Conservation (phyloP, 1,139 yeast species). For the Wickerhamomyces sp. region DNA sequence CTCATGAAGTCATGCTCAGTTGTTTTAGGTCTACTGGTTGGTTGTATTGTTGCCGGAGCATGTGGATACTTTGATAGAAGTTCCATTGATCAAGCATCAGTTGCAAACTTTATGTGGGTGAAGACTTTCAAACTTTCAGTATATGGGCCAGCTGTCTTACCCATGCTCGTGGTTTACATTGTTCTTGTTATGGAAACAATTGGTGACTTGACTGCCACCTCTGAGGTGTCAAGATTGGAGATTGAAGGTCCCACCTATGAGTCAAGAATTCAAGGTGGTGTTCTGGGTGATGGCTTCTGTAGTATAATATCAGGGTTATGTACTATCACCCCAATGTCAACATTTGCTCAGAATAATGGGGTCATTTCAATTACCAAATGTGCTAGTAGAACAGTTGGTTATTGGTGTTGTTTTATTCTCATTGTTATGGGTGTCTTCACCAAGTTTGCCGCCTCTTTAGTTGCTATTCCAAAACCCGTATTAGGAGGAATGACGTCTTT, state of each 20-base stretch:
- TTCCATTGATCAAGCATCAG: slow-evolving; percentile 65
- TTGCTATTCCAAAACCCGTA: slow-evolving; percentile 78
- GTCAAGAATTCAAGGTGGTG: slow-evolving; percentile 86
- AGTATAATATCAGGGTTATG: slow-evolving; percentile 70
- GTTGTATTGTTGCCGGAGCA: slow-evolving; percentile 93
- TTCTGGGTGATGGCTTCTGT: slow-evolving; percentile 69
- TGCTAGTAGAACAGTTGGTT: slow-evolving; percentile 81
- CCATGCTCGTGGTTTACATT: slow-evolving; percentile 78
- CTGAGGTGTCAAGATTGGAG: slow-evolving; percentile 79
- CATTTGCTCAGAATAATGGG: slow-evolving; percentile 93
- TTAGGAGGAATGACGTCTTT: slow-evolving; percentile 93
- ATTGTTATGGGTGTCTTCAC: slow-evolving; percentile 82
- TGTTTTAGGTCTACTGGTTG: slow-evolving; percentile 74
- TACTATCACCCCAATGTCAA: slow-evolving; percentile 79
- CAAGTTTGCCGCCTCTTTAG: slow-evolving; percentile 86
- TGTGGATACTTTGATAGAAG: slow-evolving; percentile 69
- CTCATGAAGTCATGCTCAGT: slow-evolving; percentile 92
- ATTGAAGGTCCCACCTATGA: slow-evolving; percentile 80
- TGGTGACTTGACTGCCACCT: slow-evolving; percentile 90
- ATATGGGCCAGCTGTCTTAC: slow-evolving; percentile 81
- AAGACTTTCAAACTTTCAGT: slow-evolving; percentile 70
- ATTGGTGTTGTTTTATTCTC: slow-evolving; percentile 83
- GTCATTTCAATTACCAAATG: slow-evolving; percentile 88
- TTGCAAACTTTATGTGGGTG: slow-evolving; percentile 81
- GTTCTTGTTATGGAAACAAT: slow-evolving; percentile 87